A percentile compares a stretch with the other conserved stretches of the same genome.
Conservation (phyloP, 2,329 filamentous ascomycete genomes). For the Torrubiella hemipterigena region DNA sequence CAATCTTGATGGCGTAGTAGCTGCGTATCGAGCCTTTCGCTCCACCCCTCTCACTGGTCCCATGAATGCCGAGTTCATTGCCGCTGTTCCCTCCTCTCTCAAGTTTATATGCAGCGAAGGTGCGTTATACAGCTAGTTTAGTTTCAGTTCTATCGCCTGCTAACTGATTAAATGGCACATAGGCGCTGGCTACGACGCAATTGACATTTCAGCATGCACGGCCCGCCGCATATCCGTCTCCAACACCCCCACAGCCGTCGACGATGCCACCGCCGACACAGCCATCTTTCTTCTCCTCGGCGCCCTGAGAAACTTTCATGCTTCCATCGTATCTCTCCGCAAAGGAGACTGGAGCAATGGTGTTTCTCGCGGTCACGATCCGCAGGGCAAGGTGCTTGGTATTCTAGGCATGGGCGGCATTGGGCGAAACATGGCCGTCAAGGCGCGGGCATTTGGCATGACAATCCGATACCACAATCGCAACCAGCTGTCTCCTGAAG, state of each 20-base stretch:
- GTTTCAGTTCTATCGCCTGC: not conserved
- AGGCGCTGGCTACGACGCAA: conserved; percentile 79
- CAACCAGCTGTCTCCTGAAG: conserved; percentile 40
- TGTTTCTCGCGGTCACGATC: conserved; percentile 59
- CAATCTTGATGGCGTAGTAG: conserved; percentile 51
- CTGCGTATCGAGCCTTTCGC: conserved; percentile 59
- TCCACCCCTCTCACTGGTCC: conserved; percentile 53
- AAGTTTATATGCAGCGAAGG: conserved; percentile 50
- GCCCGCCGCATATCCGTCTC: conserved; percentile 56
- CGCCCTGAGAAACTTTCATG: conserved; percentile 62
- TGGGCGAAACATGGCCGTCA: conserved; percentile 62
- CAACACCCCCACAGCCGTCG: conserved; percentile 70
- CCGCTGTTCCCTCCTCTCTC: conserved; percentile 38
- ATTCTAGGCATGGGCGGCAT: conserved; percentile 84
- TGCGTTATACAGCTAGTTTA: conserved; percentile 17
- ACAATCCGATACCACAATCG: conserved; percentile 65
- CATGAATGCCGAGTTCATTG: conserved; percentile 59
- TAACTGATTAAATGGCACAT: not conserved
- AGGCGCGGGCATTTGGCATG: conserved; percentile 68
- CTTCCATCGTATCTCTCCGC: conserved; percentile 53
- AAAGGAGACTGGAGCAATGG: conserved; percentile 49
- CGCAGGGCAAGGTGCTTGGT: conserved; percentile 65
- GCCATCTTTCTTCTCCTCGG: conserved; percentile 74
- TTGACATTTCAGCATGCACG: conserved; percentile 63
- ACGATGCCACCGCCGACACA: conserved; percentile 73